These are phyloP conservation scores for Scheffersomyces stambukii DNA, from an alignment of 1,139 yeast genomes.

Conservation along the genomic window DNA sequence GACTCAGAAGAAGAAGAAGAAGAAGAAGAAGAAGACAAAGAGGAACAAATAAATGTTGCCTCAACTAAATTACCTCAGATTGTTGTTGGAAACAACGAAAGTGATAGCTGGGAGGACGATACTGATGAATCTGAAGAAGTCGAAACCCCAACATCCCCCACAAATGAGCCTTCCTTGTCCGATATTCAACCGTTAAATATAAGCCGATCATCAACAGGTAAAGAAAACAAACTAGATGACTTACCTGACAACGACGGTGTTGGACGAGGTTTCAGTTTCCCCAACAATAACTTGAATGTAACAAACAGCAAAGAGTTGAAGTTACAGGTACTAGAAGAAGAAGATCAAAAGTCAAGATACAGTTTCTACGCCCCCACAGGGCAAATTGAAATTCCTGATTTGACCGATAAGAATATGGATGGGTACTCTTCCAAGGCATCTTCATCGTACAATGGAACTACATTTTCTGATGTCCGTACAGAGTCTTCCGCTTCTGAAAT, in stretches of 20 bases:
- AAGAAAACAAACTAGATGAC: background rate
- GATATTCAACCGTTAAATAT: too few relatives aligned
- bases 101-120: too few relatives aligned
- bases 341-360: constrained; percentile 16
- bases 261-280: constrained; percentile 37
- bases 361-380: constrained; percentile 29
- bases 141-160: too few relatives aligned
- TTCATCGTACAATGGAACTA: constrained; percentile 23
- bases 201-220: background rate
- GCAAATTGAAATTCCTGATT: constrained; percentile 44
- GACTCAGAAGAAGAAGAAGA: constrained; percentile 2
- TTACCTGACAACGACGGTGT: constrained; percentile 24
- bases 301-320: constrained; percentile 28
- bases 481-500: constrained; percentile 16
- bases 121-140: too few relatives aligned
- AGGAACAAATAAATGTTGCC: constrained; percentile 1
- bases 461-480: constrained; percentile 25
- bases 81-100: too few relatives aligned
- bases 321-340: constrained; percentile 2
- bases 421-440: constrained; percentile 20
- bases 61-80: too few relatives aligned
- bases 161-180: too few relatives aligned
- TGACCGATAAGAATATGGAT: constrained; percentile 19
- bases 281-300: constrained; percentile 29
- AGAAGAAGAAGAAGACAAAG: constrained; percentile 2